These are phyloP conservation scores for Zygosaccharomyces siamensis DNA, from an alignment of 805 yeast species.

Conservation along the genomic window DNA sequence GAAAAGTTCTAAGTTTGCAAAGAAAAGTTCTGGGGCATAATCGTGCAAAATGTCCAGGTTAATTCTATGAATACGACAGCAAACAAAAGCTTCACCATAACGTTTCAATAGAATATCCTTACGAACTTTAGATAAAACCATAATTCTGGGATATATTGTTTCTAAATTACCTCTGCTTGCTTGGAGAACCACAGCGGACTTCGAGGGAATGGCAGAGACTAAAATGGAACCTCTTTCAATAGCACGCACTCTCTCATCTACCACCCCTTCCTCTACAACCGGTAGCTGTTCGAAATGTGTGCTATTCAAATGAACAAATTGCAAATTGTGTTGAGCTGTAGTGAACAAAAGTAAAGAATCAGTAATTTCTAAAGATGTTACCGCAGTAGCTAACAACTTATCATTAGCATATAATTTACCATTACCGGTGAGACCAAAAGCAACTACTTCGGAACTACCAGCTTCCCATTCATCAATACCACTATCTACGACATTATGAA, in stretches of 20 bases:
- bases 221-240: conserved; percentile 90
- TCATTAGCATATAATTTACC: conserved; percentile 72
- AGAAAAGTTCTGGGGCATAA: conserved; percentile 68
- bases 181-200: conserved; percentile 76
- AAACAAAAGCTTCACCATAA: conserved; percentile 69
- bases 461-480: conserved; percentile 30
- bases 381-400: conserved; percentile 59
- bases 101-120: conserved; percentile 51
- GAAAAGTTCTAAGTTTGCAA: conserved; percentile 57
- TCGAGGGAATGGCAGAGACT: conserved; percentile 76
- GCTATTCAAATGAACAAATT: conserved; percentile 67
- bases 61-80: conserved; percentile 87
- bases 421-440: conserved; percentile 68
- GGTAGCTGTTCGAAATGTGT: conserved; percentile 39
- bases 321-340: conserved; percentile 78
- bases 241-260: conserved; percentile 80
- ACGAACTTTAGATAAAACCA: conserved; percentile 83
- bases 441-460: conserved; percentile 33
- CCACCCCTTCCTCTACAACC: conserved; percentile 35
- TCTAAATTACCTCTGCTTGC: conserved; percentile 97
- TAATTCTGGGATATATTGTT: conserved; percentile 86
- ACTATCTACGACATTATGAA: conserved; percentile 20
- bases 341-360: conserved; percentile 74
- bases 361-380: conserved; percentile 74
- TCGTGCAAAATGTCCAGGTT: conserved; percentile 88